These are phyloP conservation scores for Fusarium falciforme DNA, from an alignment of 2,329 filamentous ascomycete genomes.

Conservation along the genomic window DNA sequence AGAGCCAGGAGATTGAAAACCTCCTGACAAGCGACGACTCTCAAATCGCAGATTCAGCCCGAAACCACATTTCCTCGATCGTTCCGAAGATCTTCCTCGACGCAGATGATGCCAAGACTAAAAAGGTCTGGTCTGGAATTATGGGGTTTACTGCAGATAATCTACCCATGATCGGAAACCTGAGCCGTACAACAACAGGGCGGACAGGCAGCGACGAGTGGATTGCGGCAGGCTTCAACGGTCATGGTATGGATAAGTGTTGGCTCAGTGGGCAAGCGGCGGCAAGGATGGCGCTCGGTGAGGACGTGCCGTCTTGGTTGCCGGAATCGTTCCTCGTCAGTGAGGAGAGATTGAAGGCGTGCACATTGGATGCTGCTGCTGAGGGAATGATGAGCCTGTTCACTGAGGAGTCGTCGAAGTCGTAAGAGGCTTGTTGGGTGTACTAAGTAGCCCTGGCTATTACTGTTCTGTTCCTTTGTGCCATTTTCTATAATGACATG, in stretches of 20 bases:
- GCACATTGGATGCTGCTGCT: not conserved
- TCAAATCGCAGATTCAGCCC: conserved; percentile 47
- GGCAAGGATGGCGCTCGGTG: conserved; percentile 40
- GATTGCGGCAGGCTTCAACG: conserved; percentile 60
- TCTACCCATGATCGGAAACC: conserved; percentile 59
- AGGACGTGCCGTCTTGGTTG: conserved; percentile 32
- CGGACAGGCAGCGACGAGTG: conserved; percentile 50
- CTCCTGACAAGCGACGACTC: conserved; percentile 58
- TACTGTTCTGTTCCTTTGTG: too few relatives aligned
- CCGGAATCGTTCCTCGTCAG: conserved; percentile 3
- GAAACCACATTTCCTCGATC: conserved; percentile 50
- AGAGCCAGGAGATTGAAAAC: conserved; percentile 52
- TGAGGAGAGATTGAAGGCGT: conserved; percentile 5
- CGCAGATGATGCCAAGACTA: conserved; percentile 25
- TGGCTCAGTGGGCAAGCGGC: conserved; percentile 60
- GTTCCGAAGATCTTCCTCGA: conserved; percentile 49
- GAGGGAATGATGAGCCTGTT: not conserved
- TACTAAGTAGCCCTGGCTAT: too few relatives aligned
- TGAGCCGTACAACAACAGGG: conserved; percentile 45
- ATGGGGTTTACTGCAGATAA: conserved; percentile 58
- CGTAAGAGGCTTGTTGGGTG: not conserved
- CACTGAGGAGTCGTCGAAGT: too few relatives aligned
- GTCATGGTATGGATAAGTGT: conserved; percentile 62
- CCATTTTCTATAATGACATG: too few relatives aligned
- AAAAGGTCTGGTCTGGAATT: conserved; percentile 59